Evolutionary conservation across 169 alveolate genomes (phyloP).

Genomic region (Cryptosporidium andersoni): DNA sequence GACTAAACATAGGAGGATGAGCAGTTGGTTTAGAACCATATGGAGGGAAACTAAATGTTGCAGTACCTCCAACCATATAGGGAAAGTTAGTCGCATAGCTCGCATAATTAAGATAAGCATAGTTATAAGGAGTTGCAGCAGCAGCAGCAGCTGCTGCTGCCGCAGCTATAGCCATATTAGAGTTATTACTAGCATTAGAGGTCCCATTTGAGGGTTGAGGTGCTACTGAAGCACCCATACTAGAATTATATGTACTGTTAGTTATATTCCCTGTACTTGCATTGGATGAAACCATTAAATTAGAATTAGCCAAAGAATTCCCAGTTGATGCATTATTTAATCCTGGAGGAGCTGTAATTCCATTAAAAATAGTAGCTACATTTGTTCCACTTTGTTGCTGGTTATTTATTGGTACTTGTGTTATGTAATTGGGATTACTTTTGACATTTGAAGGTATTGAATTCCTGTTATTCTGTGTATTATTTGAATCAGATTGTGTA

Average conservation of each 20-base stretch:
- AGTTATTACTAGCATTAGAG: constrained; percentile 2
- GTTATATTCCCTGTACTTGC: neutral
- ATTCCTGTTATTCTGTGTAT: too few species aligned
- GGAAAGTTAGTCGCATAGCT: constrained; percentile 53
- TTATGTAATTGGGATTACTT: too few species aligned
- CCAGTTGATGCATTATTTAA: neutral
- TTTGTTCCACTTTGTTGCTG: too few species aligned
- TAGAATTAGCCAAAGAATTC: neutral
- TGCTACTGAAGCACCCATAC: neutral
- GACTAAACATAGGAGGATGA: neutral
- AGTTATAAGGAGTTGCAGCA: constrained; percentile 53
- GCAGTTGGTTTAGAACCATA: constrained; percentile 34
- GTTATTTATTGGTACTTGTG: too few species aligned
- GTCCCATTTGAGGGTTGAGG: neutral
- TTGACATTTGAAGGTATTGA: too few species aligned
- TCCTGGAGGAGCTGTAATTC: neutral
- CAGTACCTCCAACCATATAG: constrained; percentile 64
- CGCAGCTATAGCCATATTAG: constrained; percentile 50
- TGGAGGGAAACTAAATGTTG: constrained; percentile 66
- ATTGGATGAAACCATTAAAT: neutral
- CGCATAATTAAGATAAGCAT: constrained; percentile 67
- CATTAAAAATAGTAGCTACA: too few species aligned
- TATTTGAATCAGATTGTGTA: too few species aligned
- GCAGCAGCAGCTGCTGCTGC: constrained; percentile 67
- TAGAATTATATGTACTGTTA: neutral